A percentile compares a stretch with the other conserved stretches of the same genome.
Conservation (phyloP, 225 moss, liverwort and hornwort genomes). For the Marchantia paleacea region DNA sequence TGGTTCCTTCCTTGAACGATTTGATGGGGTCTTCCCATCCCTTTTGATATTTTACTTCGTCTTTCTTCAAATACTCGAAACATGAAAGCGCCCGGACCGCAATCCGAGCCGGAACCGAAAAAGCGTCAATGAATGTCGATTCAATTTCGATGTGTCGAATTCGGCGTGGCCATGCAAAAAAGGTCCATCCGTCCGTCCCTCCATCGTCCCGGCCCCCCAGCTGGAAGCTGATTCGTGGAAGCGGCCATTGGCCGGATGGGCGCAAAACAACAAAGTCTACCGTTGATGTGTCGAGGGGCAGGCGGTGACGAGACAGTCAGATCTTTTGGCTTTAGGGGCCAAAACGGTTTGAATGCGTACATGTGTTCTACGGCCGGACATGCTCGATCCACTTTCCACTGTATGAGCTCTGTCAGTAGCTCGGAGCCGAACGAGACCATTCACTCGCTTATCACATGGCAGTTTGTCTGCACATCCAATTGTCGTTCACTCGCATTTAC, state of each 20-base stretch:
- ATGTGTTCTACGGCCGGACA: neutral
- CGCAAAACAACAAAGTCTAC: neutral
- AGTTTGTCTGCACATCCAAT: neutral
- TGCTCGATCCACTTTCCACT: neutral
- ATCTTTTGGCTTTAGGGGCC: neutral
- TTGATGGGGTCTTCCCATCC: too few relatives aligned
- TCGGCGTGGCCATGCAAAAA: neutral
- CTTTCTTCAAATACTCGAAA: too few relatives aligned
- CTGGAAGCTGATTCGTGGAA: too few relatives aligned
- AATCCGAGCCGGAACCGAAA: too few relatives aligned
- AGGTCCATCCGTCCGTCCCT: too few relatives aligned
- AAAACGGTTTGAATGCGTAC: neutral
- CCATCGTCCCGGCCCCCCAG: too few relatives aligned
- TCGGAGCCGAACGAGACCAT: neutral
- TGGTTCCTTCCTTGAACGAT: too few relatives aligned
- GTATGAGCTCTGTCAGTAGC: neutral
- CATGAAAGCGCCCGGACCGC: neutral
- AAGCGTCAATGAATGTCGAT: slow-evolving; percentile 1
- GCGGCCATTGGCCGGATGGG: too few relatives aligned
- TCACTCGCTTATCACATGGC: slow-evolving; percentile 5
- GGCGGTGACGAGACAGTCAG: slow-evolving; percentile 9
- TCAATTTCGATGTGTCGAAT: neutral
- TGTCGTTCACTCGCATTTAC: too few relatives aligned
- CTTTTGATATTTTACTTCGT: too few relatives aligned
- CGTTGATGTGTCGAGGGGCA: neutral